Base-by-base conservation (phyloP, 176 grass and related monocot species). In the Bonia amplexicaulis region DNA sequence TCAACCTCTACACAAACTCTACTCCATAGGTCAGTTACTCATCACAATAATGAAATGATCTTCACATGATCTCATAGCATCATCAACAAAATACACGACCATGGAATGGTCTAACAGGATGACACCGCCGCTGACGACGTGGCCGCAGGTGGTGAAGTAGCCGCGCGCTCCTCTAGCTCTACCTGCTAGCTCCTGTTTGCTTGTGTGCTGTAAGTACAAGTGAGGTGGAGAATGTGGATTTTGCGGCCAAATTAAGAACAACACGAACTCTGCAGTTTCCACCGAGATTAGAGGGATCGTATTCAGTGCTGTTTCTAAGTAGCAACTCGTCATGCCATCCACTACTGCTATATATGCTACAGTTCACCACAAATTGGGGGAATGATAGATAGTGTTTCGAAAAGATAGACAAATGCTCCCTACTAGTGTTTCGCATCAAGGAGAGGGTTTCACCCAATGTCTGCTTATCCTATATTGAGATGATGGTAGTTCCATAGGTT, bases 171-270 rank as follows among this genome's bases (percentile, higher is more conserved):
- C n/a, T n/a, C n/a, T n/a, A n/a, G 31, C 19, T 71, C 23, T 47
- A 19, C 10, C 12, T 76, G 22, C 12, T 73, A 49, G 15, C 47
- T 49, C 23, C 42, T 48, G 12, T 71, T 47, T 46, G 12, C n/a
- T 39, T 39, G 37, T 88, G 82, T 83, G 58, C 61, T 85, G 78
- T 74, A 67, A 52, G 58, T 74, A 35, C 17, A 40, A 70, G 19
- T 12, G 19, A 57, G 39, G 84, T 91, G 93, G 94, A 73, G 93
- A 93, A 69, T 89, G 89, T 84, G 84, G 87, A 85, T 90, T 91
- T 93, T 91, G 91, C 84, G 49, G 73, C 37, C 26, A 75, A 86
- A n/a, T n/a, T n/a, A n/a, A 83, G 22, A 69, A 72, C 71, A 75
- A 17, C 41, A 80, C 94, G 91, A 84, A 81, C 86, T 69, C 84